Conservation (phyloP, 331 rosid genomes). For the Dryas integrifolia region DNA sequence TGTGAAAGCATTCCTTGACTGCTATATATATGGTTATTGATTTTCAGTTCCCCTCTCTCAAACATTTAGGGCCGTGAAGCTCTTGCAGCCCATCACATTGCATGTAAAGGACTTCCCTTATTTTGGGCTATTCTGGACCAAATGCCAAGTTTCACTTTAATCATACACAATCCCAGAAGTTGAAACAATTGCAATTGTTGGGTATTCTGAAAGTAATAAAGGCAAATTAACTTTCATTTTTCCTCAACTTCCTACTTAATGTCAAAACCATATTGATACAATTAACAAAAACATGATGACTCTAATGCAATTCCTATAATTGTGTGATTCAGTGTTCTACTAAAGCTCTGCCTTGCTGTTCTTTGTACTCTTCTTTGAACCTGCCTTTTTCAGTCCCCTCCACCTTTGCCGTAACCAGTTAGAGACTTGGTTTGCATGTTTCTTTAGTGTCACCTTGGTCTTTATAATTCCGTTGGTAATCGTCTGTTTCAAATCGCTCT, state of each 20-base stretch:
- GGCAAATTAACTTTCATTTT: neutral
- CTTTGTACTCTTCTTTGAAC: constrained; percentile 49
- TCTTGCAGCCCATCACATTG: too few species aligned
- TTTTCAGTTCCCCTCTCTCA: too few species aligned
- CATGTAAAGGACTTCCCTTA: too few species aligned
- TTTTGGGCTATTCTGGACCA: too few species aligned
- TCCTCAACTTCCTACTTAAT: neutral
- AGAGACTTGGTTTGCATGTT: constrained; percentile 63
- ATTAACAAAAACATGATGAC: constrained; percentile 4
- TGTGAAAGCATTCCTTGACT: too few species aligned
- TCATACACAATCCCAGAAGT: neutral
- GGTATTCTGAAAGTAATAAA: neutral
- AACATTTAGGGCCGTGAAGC: too few species aligned
- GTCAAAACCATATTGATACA: constrained; percentile 6
- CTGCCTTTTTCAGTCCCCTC: constrained; percentile 47
- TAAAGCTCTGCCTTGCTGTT: constrained; percentile 63
- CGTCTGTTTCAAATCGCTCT: constrained; percentile 58
- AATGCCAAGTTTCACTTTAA: too few species aligned
- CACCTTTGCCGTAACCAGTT: constrained; percentile 56
- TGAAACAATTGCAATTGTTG: neutral
- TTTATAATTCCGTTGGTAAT: constrained; percentile 46
- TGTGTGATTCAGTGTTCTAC: constrained; percentile 35
- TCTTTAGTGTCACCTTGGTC: constrained; percentile 52
- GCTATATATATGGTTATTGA: too few species aligned
- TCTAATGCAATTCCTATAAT: constrained; percentile 9